Base-by-base conservation (phyloP, 768 basidiomycete genomes). In the Kwoniella sp. region DNA sequence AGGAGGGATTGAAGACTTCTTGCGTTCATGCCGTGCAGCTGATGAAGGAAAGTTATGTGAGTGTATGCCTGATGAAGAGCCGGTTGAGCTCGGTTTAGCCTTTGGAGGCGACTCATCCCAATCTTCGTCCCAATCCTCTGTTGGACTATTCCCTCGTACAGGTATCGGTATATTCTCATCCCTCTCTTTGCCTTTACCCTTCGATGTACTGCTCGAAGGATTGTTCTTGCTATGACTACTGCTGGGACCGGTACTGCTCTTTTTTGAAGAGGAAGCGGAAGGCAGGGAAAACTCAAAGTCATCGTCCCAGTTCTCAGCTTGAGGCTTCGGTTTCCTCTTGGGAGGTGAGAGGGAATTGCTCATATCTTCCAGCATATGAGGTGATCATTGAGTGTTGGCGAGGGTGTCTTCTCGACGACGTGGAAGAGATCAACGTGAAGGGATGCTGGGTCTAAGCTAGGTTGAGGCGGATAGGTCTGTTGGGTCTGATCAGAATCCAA, bases 271-370 rank as follows among this genome's bases (percentile, higher is more conserved):
- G 13, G 40, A 30, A 30, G 25, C 27, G 46, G 54, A 52, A 25
- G 63, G 74, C 9, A 71, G 46, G 4, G 65, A 40, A 37, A 76
- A 76, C 40, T 76, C 74, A 47, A 76, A 76, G 48, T 76, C 74
- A 26, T 76, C 71, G 44, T 76, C 74, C 74, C 74, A 76, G 53
- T 76, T 76, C 60, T 76, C 74, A n/a, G 71, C 70, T 37, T 61
- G 49, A 9, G 59, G 40, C 54, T 70, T 73, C 30, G 64, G 51
- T 29, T 65, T 48, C 51, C 63, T 58, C 29, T 50, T 54, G 21
- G 62, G 49, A n/a, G 63, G 50, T 10, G 58, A 26, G 10, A 36
- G 15, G 30, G 63, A 53, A 22, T 64, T 64, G 55, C 62, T 64
- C 62, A 64, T 64, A 21, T 64, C 62, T 21, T 52, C 62, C 30